Base-by-base conservation (phyloP, 495 filamentous ascomycete species). In the Haplographium delicatum region DNA sequence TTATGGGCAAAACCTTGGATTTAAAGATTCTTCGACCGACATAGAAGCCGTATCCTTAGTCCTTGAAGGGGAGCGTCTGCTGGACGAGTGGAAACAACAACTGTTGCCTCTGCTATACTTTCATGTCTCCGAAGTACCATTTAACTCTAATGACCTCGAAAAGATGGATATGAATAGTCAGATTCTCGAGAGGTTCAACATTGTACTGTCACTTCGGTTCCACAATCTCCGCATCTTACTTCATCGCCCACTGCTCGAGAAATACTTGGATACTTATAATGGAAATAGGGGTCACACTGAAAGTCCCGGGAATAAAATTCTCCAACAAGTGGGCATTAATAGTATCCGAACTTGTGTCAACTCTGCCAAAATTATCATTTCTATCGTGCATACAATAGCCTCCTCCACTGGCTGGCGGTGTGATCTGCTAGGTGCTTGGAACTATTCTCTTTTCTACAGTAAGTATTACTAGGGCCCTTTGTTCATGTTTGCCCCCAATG, bases 401-500 rank as follows among this genome's bases (percentile, higher is more conserved):
- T 44, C 56, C 4, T 48, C 47, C 7, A 40, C 51, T 15, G 55
- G 40, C 16, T 53, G 48, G 53, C 51, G 47, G 8, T 50, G 51
- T 7, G 54, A 30, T 10, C 50, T 57, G 27, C 52, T 68, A 1
- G 67, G 66, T 1, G 67, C 67, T 20, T 68, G 66, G 63, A 63
- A 60, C 59, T 68, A 57, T 38, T 61, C 62, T 5, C 47, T 70
- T 5, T 68, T 68, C 19, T 70, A 70, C 34, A 63, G 60, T 18
- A 69, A 19, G 57, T 66, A 1, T 62, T 60, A 13, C 49, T 69
- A n/a, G 60, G 65, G 1, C 48, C 67, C 6, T 50, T 69, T 22
- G 63, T 59, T 1, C 39, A 46, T 5, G 20, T 64, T 13, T 58
- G 61, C 41, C 47, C 62, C 5, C 51, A 42, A n/a, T 46, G 54